A percentile compares a stretch with the other conserved stretches of the same genome.
phyloP scores from a whole-genome alignment of 495 filamentous ascomycete species.

The Thermochaetoides thermophila region DNA sequence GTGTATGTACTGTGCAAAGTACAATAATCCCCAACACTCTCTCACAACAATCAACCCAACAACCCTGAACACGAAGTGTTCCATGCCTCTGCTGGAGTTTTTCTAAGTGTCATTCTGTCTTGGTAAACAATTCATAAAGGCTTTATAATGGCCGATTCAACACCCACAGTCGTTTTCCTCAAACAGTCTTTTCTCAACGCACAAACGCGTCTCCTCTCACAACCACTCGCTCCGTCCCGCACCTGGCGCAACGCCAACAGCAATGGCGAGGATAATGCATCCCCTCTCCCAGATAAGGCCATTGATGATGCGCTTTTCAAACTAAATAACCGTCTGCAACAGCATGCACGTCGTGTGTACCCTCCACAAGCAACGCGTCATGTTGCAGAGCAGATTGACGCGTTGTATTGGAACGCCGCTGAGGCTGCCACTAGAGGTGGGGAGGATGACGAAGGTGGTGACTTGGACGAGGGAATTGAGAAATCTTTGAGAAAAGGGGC shows the following conservation, averaged over 20 bases:
- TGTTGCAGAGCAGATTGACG: constrained; percentile 70
- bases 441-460: constrained; percentile 28
- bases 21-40: too few species aligned
- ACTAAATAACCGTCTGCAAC: constrained; percentile 52
- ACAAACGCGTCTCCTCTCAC: constrained; percentile 48
- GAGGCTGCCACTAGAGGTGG: constrained; percentile 24
- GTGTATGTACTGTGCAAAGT: too few species aligned
- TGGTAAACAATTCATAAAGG: too few species aligned
- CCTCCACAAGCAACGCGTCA: constrained; percentile 60
- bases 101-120: too few species aligned
- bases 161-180: constrained; percentile 41
- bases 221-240: constrained; percentile 38
- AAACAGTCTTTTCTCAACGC: constrained; percentile 49
- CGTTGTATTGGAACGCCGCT: constrained; percentile 47
- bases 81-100: too few species aligned
- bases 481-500: too few species aligned
- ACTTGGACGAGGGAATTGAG: too few species aligned
- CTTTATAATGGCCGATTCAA: constrained; percentile 14
- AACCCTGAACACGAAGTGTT: too few species aligned
- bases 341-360: constrained; percentile 59
- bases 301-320: constrained; percentile 30
- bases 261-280: constrained; percentile 26
- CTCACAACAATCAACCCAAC: background rate
- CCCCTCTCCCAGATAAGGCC: constrained; percentile 36
- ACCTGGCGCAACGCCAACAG: constrained; percentile 37